Evolutionary conservation across 1,284 basidiomycete genomes (phyloP).

Genomic region (Salmacisia buchloeana): DNA sequence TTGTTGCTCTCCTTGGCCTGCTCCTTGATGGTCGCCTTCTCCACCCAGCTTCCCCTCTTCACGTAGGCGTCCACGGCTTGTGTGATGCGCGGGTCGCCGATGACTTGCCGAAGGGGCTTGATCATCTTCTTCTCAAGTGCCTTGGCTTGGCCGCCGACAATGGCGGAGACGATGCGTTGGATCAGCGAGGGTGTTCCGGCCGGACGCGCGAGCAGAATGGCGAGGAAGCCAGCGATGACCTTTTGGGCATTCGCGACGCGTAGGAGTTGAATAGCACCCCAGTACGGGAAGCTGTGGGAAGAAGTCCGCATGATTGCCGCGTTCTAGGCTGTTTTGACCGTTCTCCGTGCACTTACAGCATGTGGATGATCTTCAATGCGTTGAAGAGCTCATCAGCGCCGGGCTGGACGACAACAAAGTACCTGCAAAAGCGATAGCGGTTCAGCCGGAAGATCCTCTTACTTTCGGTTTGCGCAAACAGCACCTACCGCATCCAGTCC

Average conservation of each 20-base stretch:
- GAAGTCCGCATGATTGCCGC: not conserved
- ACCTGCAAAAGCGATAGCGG: too few relatives aligned
- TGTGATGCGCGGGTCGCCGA: constrained; percentile 36
- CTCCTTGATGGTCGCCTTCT: constrained; percentile 25
- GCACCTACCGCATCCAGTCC: not conserved
- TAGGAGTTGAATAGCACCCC: constrained; percentile 48
- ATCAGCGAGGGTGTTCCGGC: constrained; percentile 46
- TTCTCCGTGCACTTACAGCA: not conserved
- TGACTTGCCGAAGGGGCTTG: constrained; percentile 35
- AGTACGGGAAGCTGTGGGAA: constrained; percentile 34
- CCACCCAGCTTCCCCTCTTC: constrained; percentile 33
- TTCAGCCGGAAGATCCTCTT: too few relatives aligned
- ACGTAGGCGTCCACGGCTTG: constrained; percentile 45
- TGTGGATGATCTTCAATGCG: constrained; percentile 2
- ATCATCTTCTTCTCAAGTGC: constrained; percentile 41
- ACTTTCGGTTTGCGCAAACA: too few relatives aligned
- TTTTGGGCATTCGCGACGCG: constrained; percentile 43
- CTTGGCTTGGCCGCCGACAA: constrained; percentile 32
- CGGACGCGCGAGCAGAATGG: constrained; percentile 41
- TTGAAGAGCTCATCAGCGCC: not conserved
- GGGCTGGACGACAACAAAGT: constrained; percentile 3
- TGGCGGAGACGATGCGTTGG: constrained; percentile 41
- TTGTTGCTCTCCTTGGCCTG: constrained; percentile 30
- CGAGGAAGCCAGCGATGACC: constrained; percentile 44
- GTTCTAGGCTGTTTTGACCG: too few relatives aligned